Conservation (phyloP, 2,329 filamentous ascomycete species). For the Pyricularia pennisetigena region DNA sequence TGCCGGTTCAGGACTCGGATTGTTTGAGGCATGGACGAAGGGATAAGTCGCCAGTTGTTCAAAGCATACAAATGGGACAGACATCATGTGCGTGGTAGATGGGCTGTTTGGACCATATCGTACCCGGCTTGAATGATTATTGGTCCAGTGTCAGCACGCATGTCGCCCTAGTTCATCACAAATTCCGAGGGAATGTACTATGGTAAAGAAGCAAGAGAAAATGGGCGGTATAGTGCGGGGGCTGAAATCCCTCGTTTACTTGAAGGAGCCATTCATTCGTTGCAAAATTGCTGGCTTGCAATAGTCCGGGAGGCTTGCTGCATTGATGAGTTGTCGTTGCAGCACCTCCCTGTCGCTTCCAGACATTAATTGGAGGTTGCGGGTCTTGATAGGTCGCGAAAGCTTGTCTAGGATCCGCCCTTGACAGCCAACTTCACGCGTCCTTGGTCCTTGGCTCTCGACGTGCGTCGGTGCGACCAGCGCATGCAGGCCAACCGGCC, state of each 20-base stretch:
- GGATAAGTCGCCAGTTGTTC: too few relatives aligned
- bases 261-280: neutral
- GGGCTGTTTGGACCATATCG: too few relatives aligned
- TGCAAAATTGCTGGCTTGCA: neutral
- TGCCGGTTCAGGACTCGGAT: neutral
- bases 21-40: too few relatives aligned
- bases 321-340: slow-evolving; percentile 30
- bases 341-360: slow-evolving; percentile 1
- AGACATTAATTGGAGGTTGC: neutral
- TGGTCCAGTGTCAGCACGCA: neutral
- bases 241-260: neutral
- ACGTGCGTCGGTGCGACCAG: slow-evolving; percentile 21
- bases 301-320: slow-evolving; percentile 13
- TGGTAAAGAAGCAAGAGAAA: neutral
- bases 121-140: neutral
- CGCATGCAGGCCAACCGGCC: slow-evolving; percentile 14
- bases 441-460: neutral
- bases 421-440: neutral
- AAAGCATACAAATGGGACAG: too few relatives aligned
- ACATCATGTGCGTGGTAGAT: too few relatives aligned
- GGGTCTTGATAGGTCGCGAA: slow-evolving; percentile 29
- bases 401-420: slow-evolving; percentile 24
- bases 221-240: neutral
- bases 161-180: neutral
- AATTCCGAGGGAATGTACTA: neutral